Conservation (phyloP, 2,329 filamentous ascomycete genomes). For the Xylariales sp. region DNA sequence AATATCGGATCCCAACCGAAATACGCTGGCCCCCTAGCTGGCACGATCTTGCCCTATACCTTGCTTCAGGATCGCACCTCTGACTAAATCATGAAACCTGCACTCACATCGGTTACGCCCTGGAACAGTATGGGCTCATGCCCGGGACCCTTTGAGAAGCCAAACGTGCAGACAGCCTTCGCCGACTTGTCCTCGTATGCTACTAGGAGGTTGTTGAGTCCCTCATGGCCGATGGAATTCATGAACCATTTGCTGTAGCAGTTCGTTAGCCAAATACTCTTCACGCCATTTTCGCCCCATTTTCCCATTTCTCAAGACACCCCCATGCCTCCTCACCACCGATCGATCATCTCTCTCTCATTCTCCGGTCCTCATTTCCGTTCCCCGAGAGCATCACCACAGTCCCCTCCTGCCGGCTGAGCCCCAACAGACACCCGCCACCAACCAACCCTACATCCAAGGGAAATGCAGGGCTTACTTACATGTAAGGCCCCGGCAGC, state of each 20-base stretch:
- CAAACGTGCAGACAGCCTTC: constrained; percentile 94
- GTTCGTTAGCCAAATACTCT: constrained; percentile 7
- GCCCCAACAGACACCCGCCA: too few species aligned
- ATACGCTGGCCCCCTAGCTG: constrained; percentile 68
- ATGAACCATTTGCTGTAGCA: constrained; percentile 85
- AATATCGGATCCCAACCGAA: constrained; percentile 98
- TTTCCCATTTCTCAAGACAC: not conserved
- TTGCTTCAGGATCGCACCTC: not conserved
- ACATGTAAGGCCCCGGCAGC: constrained; percentile 97
- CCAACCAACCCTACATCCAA: too few species aligned
- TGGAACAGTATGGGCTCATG: constrained; percentile 85
- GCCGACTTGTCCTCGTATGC: constrained; percentile 88
- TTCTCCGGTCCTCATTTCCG: too few species aligned
- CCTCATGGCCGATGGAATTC: constrained; percentile 71
- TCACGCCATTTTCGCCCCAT: not conserved
- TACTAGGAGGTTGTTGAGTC: constrained; percentile 84
- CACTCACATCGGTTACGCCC: constrained; percentile 73
- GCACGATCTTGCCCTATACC: constrained; percentile 69
- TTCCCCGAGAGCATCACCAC: too few species aligned
- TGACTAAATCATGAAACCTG: too few species aligned
- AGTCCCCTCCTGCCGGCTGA: too few species aligned
- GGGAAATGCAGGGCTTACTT: constrained; percentile 28
- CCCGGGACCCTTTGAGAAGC: constrained; percentile 80
- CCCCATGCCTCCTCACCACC: not conserved
- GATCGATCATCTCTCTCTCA: too few species aligned